phyloP scores from a whole-genome alignment of 495 filamentous ascomycete genomes.

The Tuber umbilicatum region DNA sequence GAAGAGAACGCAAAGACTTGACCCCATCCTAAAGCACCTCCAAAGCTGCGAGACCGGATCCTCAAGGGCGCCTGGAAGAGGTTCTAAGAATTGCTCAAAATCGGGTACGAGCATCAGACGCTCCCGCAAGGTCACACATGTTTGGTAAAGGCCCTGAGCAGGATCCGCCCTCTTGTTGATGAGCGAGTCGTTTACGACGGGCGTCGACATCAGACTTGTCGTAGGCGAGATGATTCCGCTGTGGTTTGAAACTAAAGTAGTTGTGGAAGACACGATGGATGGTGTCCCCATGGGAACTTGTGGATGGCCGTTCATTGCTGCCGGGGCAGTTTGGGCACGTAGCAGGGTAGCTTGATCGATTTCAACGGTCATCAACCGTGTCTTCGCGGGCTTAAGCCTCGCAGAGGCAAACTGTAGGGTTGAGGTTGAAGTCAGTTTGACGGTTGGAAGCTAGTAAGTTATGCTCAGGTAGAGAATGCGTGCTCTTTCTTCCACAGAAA shows the following conservation, averaged over 20 bases:
- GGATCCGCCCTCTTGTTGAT: slow-evolving; percentile 91
- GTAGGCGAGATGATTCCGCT: slow-evolving; percentile 33
- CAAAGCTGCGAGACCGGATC: slow-evolving; percentile 89
- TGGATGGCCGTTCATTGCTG: slow-evolving; percentile 30
- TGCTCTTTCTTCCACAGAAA: slow-evolving; percentile 29
- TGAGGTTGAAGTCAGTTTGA: slow-evolving; percentile 41
- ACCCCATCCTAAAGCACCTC: slow-evolving; percentile 76
- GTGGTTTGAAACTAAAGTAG: slow-evolving; percentile 2
- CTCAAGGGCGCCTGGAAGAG: slow-evolving; percentile 53
- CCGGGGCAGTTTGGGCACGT: slow-evolving; percentile 36
- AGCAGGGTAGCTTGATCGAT: slow-evolving; percentile 39
- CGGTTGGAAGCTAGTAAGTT: slow-evolving; percentile 33
- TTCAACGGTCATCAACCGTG: slow-evolving; percentile 43
- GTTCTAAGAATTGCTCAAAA: slow-evolving; percentile 63
- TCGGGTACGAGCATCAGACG: slow-evolving; percentile 74
- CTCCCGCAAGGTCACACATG: slow-evolving; percentile 74
- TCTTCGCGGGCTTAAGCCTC: slow-evolving; percentile 43
- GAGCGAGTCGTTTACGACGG: slow-evolving; percentile 50
- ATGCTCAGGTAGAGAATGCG: slow-evolving; percentile 14
- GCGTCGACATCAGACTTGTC: slow-evolving; percentile 34
- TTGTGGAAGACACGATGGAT: slow-evolving; percentile 38
- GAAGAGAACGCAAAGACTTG: slow-evolving; percentile 80
- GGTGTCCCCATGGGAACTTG: slow-evolving; percentile 37
- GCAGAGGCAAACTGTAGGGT: slow-evolving; percentile 42
- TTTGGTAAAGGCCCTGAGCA: slow-evolving; percentile 84